Percentiles rank a stretch among this genome's conserved stretches.
Conservation (phyloP, 2,329 filamentous ascomycete species). For the Hymenoscyphus linearis region DNA sequence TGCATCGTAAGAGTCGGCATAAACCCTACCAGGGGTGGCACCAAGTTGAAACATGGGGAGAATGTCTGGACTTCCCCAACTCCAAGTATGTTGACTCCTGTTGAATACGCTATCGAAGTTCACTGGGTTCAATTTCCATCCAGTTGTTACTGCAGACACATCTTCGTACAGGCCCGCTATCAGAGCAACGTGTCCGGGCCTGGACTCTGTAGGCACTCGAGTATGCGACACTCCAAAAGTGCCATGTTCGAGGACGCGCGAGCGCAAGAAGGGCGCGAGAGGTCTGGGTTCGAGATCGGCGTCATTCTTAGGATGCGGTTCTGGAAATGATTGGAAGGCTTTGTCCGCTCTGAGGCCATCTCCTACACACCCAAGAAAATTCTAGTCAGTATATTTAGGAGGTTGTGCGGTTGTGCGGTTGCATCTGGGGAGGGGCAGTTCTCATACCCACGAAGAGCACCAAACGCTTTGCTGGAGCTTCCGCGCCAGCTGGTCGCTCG, state of each 20-base stretch:
- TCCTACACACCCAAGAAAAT: slow-evolving; percentile 40
- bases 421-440: not conserved
- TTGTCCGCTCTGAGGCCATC: slow-evolving; percentile 97
- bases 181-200: slow-evolving; percentile 91
- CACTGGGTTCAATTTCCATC: slow-evolving; percentile 97
- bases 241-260: slow-evolving; percentile 78
- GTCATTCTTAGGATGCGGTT: slow-evolving; percentile 68
- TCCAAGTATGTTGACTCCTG: slow-evolving; percentile 93
- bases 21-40: slow-evolving; percentile 80
- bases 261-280: slow-evolving; percentile 86
- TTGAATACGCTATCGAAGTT: slow-evolving; percentile 99
- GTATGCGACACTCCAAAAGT: slow-evolving; percentile 98
- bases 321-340: slow-evolving; percentile 87
- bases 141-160: slow-evolving; percentile 93
- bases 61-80: slow-evolving; percentile 97
- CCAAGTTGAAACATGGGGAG: slow-evolving; percentile 94
- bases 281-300: slow-evolving; percentile 68
- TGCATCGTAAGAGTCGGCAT: slow-evolving; percentile 76
- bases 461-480: slow-evolving; percentile 81
- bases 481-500: slow-evolving; percentile 50
- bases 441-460: slow-evolving; percentile 82
- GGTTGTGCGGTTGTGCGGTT: not conserved
- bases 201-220: slow-evolving; percentile 90
- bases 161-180: slow-evolving; percentile 97
- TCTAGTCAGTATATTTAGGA: slow-evolving; percentile 13